Conservation (phyloP, 1,139 yeast genomes). For the Geotrichum aggregatum region DNA sequence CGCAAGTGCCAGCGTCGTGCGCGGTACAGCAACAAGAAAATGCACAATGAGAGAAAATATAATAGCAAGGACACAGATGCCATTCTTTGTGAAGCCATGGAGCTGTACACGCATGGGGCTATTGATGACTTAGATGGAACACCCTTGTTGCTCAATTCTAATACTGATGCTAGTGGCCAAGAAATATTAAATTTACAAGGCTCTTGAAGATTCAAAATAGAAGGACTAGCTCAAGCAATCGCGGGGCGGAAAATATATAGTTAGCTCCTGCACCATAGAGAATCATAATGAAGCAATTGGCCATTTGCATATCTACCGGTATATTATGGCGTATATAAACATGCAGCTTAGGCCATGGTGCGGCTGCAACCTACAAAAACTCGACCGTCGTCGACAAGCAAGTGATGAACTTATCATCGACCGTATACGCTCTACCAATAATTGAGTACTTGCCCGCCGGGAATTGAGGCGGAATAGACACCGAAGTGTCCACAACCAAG, state of each 20-base stretch:
- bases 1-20: conserved; percentile 5
- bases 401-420: conserved; percentile 71
- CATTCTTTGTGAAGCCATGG: conserved; percentile 13
- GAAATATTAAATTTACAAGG: conserved; percentile 1
- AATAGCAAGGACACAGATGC: conserved; percentile 10
- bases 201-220: too few species aligned
- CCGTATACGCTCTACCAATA: conserved; percentile 82
- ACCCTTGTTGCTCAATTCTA: not conserved
- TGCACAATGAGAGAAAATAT: too few species aligned
- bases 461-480: conserved; percentile 85
- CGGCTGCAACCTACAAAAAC: conserved; percentile 26
- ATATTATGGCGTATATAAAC: too few species aligned
- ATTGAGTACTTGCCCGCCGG: conserved; percentile 92
- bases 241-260: too few species aligned
- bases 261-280: too few species aligned
- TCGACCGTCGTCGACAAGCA: conserved; percentile 76
- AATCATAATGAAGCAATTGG: too few species aligned
- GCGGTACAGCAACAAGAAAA: too few species aligned
- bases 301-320: too few species aligned
- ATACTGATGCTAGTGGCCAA: too few species aligned
- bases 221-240: not conserved
- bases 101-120: conserved; percentile 7
- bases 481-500: conserved; percentile 61
- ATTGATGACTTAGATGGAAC: not conserved
- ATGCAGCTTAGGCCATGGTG: not conserved